These are phyloP conservation scores for Wickerhamiella galacta DNA, from an alignment of 805 yeast species.

Conservation along the genomic window DNA sequence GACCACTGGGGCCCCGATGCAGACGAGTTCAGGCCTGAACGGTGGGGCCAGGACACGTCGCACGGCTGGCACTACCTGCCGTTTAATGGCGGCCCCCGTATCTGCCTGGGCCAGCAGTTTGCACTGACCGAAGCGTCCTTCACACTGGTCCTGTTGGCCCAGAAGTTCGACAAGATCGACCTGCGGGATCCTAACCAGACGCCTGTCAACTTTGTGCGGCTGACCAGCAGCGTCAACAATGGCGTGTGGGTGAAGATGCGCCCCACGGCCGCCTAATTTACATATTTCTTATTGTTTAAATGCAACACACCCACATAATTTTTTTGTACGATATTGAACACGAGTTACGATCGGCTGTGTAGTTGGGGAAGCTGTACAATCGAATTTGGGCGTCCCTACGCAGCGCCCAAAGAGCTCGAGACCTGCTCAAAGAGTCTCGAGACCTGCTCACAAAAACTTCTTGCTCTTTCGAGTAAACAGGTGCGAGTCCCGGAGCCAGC, in stretches of 20 bases:
- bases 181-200: background rate
- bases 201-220: constrained; percentile 1
- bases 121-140: constrained; percentile 33
- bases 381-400: too few relatives aligned
- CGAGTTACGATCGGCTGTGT: too few relatives aligned
- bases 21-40: constrained; percentile 28
- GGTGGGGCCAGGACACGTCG: constrained; percentile 27
- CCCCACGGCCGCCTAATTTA: too few relatives aligned
- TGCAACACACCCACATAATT: too few relatives aligned
- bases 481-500: constrained; percentile 91
- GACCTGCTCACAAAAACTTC: constrained; percentile 16
- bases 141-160: constrained; percentile 25
- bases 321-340: too few relatives aligned
- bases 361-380: too few relatives aligned
- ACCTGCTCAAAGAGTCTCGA: constrained; percentile 1
- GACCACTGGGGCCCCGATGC: constrained; percentile 28
- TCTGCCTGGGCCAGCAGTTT: constrained; percentile 35
- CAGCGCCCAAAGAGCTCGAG: too few relatives aligned
- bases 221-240: constrained; percentile 1
- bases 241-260: constrained; percentile 4
- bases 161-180: constrained; percentile 14
- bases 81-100: constrained; percentile 35
- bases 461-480: constrained; percentile 38
- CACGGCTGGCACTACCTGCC: constrained; percentile 31
- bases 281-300: too few relatives aligned